These are phyloP conservation scores for Huiozyma sinensis DNA, from an alignment of 805 yeast genomes.

Conservation along the genomic window DNA sequence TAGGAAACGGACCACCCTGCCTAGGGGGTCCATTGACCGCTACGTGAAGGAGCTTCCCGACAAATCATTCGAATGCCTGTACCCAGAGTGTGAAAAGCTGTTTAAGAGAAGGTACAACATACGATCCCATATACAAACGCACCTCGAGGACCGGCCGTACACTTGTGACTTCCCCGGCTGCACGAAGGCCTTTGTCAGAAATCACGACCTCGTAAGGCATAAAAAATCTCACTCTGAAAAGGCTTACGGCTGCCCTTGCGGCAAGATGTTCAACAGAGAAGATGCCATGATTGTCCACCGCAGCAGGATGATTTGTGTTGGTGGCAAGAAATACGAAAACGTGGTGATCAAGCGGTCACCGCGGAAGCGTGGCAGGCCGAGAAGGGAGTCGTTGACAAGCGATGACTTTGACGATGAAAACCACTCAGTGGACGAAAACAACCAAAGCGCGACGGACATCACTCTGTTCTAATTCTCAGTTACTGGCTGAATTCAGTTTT, in stretches of 20 bases:
- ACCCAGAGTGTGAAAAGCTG: conserved; percentile 65
- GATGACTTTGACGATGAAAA: not conserved
- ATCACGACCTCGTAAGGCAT: conserved; percentile 88
- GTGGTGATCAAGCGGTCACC: conserved; percentile 24
- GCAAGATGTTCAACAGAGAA: conserved; percentile 82
- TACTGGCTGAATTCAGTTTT: too few species aligned
- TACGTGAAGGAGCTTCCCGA: conserved; percentile 76
- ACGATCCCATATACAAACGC: conserved; percentile 93
- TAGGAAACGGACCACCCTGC: conserved; percentile 36
- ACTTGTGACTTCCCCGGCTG: conserved; percentile 56
- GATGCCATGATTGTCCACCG: conserved; percentile 83
- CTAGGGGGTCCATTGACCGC: conserved; percentile 81
- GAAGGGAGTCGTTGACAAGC: conserved; percentile 4
- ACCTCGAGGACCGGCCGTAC: conserved; percentile 88
- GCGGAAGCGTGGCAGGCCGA: conserved; percentile 21
- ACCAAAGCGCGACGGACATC: too few species aligned
- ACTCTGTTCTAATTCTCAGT: too few species aligned
- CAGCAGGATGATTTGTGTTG: conserved; percentile 68
- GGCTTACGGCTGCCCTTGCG: conserved; percentile 74
- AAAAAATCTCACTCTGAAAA: conserved; percentile 74
- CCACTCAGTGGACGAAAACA: not conserved
- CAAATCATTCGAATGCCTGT: conserved; percentile 64
- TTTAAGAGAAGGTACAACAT: conserved; percentile 87
- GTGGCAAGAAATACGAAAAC: conserved; percentile 38
- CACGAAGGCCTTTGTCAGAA: conserved; percentile 81